Conservation (phyloP, 768 basidiomycete species). For the Termitomyces sp. region DNA sequence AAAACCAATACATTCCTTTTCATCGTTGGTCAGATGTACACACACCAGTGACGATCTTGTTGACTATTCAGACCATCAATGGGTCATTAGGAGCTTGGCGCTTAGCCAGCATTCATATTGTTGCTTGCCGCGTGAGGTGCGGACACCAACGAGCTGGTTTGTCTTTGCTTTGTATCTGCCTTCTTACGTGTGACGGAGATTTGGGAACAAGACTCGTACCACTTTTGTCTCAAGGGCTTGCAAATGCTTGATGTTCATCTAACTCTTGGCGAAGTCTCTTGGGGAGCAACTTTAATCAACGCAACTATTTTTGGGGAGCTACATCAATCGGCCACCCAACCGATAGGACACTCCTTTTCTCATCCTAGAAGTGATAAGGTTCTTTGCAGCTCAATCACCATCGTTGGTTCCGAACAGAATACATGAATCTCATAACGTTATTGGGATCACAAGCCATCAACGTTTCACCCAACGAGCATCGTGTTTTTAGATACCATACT, state of each 20-base stretch:
- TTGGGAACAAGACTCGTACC: background rate
- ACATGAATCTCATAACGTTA: background rate
- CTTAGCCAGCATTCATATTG: background rate
- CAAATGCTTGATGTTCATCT: too few relatives aligned
- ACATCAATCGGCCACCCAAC: background rate
- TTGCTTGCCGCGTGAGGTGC: background rate
- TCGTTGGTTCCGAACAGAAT: constrained; percentile 4
- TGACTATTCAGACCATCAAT: too few relatives aligned
- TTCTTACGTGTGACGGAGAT: background rate
- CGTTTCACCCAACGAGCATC: too few relatives aligned
- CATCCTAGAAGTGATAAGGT: background rate
- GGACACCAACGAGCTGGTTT: background rate
- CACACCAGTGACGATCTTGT: too few relatives aligned
- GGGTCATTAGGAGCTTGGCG: too few relatives aligned
- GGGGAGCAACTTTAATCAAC: too few relatives aligned
- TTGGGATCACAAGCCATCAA: background rate
- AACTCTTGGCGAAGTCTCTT: too few relatives aligned
- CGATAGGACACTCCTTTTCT: background rate
- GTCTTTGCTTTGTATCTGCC: background rate
- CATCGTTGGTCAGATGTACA: too few relatives aligned
- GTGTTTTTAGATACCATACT: too few relatives aligned
- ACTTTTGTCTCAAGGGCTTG: background rate
- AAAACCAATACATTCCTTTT: too few relatives aligned
- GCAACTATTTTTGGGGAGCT: too few relatives aligned
- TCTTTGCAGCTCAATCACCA: background rate